Base-by-base conservation (phyloP, 306 rosid genomes). In the Rubus idaeus region DNA sequence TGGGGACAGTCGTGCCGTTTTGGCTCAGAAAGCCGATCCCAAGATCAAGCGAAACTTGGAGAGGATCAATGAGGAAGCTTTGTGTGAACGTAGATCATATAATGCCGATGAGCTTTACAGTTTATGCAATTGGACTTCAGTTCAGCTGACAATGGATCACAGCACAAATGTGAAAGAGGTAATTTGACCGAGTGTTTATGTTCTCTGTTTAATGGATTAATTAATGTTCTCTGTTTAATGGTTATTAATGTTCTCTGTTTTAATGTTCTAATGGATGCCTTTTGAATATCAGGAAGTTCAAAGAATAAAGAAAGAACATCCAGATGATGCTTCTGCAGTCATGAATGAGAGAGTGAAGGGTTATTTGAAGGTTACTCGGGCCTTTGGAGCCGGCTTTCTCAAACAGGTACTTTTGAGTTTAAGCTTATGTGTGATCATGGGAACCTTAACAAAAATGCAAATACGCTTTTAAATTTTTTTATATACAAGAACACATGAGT, bases 311-410 rank as follows among this genome's bases (percentile, higher is more conserved):
- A 87, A 42, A 35, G 96, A 88, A 65, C 97, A 93, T 77, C 90
- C 86, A 3, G 92, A 90, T 63, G 97, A 93, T 75, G 80, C 91
- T 68, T 83, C 56, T 63, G 97, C 87, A 18, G 66, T 93, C 64
- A 74, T 60, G 23, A 93, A 85, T 23, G 92, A 87, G 21, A 65
- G 92, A 52, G 96, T 93, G 50, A 93, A 91, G 86, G 98, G 98
- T 71, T 76, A 78, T 74, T 84, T 94, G 85, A 94, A 83, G 80
- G 89, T 94, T 84, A 94, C 98, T 13, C 87, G 98, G 74, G 97
- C 98, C 23, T 91, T 94, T 49, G 96, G 97, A 20, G 94, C 87
- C 12, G 97, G 98, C 8, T 94, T 91, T 83, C 97, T 94, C 67
- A 94, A 94, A 83, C 91, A 83, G 97, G 98, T 90, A 80, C 3